These are phyloP conservation scores for Flaveria bidentis DNA, from an alignment of 129 eudicot genomes.

Conservation along the genomic window DNA sequence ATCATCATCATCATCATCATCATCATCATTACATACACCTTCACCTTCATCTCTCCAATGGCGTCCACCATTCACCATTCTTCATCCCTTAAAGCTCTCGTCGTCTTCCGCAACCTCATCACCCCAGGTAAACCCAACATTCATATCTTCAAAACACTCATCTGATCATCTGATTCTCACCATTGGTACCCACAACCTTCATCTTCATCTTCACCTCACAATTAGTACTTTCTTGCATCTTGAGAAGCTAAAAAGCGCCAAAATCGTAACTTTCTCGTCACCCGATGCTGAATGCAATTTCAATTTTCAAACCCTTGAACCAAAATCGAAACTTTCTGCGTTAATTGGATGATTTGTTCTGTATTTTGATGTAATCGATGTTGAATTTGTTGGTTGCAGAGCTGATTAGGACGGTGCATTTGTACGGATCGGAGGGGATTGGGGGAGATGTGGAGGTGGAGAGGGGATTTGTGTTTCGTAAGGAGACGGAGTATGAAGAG, in stretches of 20 bases:
- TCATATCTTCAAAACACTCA: not conserved
- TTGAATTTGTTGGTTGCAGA: constrained; percentile 34
- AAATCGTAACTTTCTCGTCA: constrained; percentile 14
- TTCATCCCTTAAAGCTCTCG: constrained; percentile 44
- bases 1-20: not conserved
- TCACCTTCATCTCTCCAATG: constrained; percentile 34
- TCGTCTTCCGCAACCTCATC: constrained; percentile 44
- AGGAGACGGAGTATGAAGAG: constrained; percentile 45
- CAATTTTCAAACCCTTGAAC: constrained; percentile 26
- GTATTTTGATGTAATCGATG: constrained; percentile 9
- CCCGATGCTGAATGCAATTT: constrained; percentile 24
- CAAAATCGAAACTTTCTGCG: not conserved
- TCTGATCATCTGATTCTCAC: not conserved
- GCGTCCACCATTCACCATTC: constrained; percentile 34
- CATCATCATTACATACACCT: no score
- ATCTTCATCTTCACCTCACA: not conserved
- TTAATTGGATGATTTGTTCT: not conserved
- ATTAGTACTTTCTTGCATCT: constrained; percentile 9
- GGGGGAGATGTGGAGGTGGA: constrained; percentile 44
- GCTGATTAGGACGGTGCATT: constrained; percentile 53
- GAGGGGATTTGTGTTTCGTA: constrained; percentile 48
- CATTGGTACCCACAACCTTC: not conserved
- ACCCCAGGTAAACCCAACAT: constrained; percentile 35
- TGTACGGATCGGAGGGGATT: constrained; percentile 43
- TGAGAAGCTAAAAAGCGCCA: not conserved